Evolutionary conservation across 306 rosid species (phyloP).

Genomic region (Glycyrrhiza uralensis): DNA sequence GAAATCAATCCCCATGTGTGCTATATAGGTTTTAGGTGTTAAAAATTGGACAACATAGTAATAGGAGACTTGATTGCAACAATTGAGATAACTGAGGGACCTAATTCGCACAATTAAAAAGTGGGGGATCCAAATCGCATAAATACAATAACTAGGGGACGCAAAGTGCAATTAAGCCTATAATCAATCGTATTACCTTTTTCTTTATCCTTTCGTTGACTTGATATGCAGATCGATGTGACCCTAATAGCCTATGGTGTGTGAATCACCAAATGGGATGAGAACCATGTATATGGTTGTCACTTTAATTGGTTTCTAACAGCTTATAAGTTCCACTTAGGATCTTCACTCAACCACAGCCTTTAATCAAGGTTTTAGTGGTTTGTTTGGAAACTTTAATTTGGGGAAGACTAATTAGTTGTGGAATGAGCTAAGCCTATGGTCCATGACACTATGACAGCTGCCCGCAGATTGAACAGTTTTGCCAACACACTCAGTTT

Average conservation of each 20-base stretch:
- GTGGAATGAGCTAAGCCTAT: neutral
- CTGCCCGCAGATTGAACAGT: conserved; percentile 23
- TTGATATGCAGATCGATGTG: neutral
- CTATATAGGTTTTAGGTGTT: too few species aligned
- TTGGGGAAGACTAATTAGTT: conserved; percentile 3
- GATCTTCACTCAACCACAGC: neutral
- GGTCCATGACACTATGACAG: conserved; percentile 8
- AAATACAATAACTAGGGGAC: too few species aligned
- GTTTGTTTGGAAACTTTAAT: conserved; percentile 12
- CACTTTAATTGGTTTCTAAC: conserved; percentile 29
- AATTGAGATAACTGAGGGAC: too few species aligned
- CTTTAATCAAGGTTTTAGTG: conserved; percentile 19
- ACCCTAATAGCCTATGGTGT: neutral
- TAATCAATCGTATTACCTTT: too few species aligned
- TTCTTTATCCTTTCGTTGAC: neutral
- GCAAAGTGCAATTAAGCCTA: too few species aligned
- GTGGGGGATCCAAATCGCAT: too few species aligned
- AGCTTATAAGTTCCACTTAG: neutral
- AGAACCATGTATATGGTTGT: neutral
- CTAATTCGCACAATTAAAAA: too few species aligned
- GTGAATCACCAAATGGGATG: conserved; percentile 1
- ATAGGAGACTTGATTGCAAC: too few species aligned
- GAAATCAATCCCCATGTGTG: too few species aligned
- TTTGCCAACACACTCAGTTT: conserved; percentile 20
- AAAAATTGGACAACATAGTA: too few species aligned